These are phyloP conservation scores for Eleusine coracana DNA, from an alignment of 176 grass and related monocot genomes.

Conservation along the genomic window DNA sequence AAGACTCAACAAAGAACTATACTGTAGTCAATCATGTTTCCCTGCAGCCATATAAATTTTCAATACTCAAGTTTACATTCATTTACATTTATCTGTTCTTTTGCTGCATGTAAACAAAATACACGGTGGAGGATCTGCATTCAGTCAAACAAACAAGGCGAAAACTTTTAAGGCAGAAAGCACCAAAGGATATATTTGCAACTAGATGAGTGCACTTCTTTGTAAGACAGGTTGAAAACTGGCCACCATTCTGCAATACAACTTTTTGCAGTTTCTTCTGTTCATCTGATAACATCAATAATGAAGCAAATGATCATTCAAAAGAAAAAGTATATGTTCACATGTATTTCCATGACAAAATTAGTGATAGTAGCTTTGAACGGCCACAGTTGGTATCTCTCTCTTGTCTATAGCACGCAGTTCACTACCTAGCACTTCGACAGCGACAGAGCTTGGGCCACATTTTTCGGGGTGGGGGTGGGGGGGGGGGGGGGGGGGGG, in stretches of 20 bases:
- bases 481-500: too few species aligned
- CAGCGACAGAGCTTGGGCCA: too few species aligned
- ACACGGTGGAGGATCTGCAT: neutral
- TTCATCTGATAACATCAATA: constrained; percentile 57
- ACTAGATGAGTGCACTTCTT: constrained; percentile 90
- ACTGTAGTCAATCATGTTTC: neutral
- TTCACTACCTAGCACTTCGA: constrained; percentile 1
- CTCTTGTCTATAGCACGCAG: neutral
- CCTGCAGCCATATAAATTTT: neutral
- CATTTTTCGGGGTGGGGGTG: too few species aligned
- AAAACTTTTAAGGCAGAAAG: constrained; percentile 29
- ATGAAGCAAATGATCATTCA: constrained; percentile 22
- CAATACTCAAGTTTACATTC: neutral
- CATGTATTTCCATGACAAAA: constrained; percentile 7
- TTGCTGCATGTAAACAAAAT: neutral
- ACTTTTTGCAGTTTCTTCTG: constrained; percentile 66
- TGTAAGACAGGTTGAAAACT: constrained; percentile 86
- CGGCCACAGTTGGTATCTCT: neutral
- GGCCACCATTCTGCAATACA: constrained; percentile 91
- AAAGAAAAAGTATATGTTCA: neutral
- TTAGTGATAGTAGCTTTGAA: constrained; percentile 19
- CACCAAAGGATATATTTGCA: constrained; percentile 92
- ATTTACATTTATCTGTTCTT: neutral
- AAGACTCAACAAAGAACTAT: neutral
- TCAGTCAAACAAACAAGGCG: neutral